Percentiles rank a stretch among this genome's conserved stretches.
Conservation (phyloP, 2,329 filamentous ascomycete genomes). For the Penicillium italicum region DNA sequence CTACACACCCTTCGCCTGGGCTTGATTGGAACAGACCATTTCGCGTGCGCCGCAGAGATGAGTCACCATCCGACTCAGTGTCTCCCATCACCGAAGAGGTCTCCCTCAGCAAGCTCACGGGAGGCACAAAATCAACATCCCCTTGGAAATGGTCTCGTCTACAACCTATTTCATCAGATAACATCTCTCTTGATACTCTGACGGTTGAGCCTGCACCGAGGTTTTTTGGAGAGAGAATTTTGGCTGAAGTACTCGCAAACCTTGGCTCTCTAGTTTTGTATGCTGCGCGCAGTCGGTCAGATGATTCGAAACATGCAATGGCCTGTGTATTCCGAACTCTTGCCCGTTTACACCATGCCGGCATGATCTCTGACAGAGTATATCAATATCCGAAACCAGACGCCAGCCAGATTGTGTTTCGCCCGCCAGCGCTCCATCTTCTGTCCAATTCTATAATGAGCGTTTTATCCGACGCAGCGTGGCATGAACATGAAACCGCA, state of each 20-base stretch:
- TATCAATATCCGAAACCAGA: conserved; percentile 39
- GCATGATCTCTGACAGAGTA: conserved; percentile 41
- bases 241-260: conserved; percentile 40
- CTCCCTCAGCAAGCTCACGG: conserved; percentile 33
- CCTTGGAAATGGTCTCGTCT: conserved; percentile 2
- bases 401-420: conserved; percentile 30
- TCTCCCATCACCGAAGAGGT: conserved; percentile 11
- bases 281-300: conserved; percentile 36
- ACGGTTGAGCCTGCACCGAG: conserved; percentile 26
- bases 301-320: conserved; percentile 41
- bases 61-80: neutral
- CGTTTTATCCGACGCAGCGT: conserved; percentile 46
- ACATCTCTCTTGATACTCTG: conserved; percentile 18
- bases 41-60: neutral
- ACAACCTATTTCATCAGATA: conserved; percentile 6
- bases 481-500: conserved; percentile 41
- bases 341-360: conserved; percentile 46
- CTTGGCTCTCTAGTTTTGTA: conserved; percentile 42
- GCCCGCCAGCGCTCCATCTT: conserved; percentile 45
- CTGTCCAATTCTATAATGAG: conserved; percentile 47
- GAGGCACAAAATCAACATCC: conserved; percentile 6
- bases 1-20: conserved; percentile 3
- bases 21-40: conserved; percentile 14
- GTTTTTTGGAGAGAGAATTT: conserved; percentile 23
- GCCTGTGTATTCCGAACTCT: conserved; percentile 44